phyloP scores from a whole-genome alignment of 1,284 basidiomycete genomes.

The Boletellus sp. region DNA sequence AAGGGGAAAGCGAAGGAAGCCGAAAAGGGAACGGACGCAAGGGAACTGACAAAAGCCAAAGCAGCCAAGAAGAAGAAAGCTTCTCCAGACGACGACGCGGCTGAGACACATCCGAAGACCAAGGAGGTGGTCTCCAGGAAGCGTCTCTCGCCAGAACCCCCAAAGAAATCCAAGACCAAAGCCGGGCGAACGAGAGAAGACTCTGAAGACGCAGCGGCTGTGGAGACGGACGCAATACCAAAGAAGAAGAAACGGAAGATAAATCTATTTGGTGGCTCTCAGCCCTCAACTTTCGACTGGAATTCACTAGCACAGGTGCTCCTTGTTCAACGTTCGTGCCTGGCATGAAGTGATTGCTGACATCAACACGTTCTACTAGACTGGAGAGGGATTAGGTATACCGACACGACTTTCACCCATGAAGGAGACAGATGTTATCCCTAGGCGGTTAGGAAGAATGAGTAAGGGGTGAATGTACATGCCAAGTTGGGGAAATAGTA shows the following conservation, averaged over 20 bases:
- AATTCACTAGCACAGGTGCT: constrained; percentile 36
- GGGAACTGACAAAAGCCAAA: constrained; percentile 23
- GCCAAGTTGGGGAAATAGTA: neutral
- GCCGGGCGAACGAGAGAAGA: constrained; percentile 10
- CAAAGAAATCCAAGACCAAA: constrained; percentile 20
- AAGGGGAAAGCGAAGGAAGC: constrained; percentile 27
- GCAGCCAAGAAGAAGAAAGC: constrained; percentile 22
- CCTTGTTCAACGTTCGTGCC: neutral
- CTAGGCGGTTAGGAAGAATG: constrained; percentile 39
- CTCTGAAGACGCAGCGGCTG: constrained; percentile 15
- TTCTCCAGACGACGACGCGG: constrained; percentile 13
- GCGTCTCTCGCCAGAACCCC: constrained; percentile 14
- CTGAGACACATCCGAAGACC: constrained; percentile 15
- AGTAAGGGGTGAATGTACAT: constrained; percentile 17
- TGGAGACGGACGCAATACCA: constrained; percentile 27
- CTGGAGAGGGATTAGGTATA: constrained; percentile 47
- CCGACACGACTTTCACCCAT: constrained; percentile 62
- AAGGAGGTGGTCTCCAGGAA: constrained; percentile 23
- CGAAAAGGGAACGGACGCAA: constrained; percentile 33
- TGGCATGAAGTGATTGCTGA: neutral
- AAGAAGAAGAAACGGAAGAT: constrained; percentile 63
- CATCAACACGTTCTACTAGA: constrained; percentile 6
- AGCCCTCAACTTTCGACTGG: constrained; percentile 43
- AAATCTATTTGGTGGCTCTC: constrained; percentile 47
- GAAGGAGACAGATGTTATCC: constrained; percentile 49